Base-by-base conservation (phyloP, 129 eudicot species). In the Flaveria brownii region DNA sequence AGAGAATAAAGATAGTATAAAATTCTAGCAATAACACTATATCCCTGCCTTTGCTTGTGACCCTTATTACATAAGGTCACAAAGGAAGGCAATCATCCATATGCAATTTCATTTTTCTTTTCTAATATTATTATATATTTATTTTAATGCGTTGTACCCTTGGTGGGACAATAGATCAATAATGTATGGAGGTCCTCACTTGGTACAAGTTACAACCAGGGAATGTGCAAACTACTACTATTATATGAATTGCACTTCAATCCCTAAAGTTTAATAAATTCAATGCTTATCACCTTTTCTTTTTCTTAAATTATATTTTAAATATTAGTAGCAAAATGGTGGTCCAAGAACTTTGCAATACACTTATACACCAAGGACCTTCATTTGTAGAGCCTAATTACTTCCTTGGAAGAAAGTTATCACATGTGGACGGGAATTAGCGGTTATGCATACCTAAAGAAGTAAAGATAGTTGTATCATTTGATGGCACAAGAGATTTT, bases 201-300 rank as follows among this genome's bases (percentile, higher is more conserved):
- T 20, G 22, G 22, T 20, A 20, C n/a, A n/a, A n/a, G 22, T 20
- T 30, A 55, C 25, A 66, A 66, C 74, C 74, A 76, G 22, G 42
- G 56, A 36, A 36, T 36, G 41, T 36, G 41, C 41, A 36, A 36
- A 36, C 41, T 36, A 36, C 41, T 76, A 51, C 22, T 66, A 77
- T 77, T 68, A 54, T 77, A 46, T 54, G 33, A 77, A 68, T 77
- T 77, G 45, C 68, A 77, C 59, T 77, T 77, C 68, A 54, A 68
- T 77, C 68, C 74, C 57, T 54, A 52, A 15, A 22, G 28, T 77
- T 77, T 14, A 36, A 50, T 30, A 36, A 63, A 62, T 63, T 49
- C 63, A 63, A 2, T 64, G 5, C n/a, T 64, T n/a, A 45, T 20
- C 63, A 47, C 64, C 22, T 49, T 50, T 76, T 50, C 64, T 36